Percentiles rank a stretch among this genome's conserved stretches.
Conservation (phyloP, 441 rosid genomes). For the Viola pubescens region DNA sequence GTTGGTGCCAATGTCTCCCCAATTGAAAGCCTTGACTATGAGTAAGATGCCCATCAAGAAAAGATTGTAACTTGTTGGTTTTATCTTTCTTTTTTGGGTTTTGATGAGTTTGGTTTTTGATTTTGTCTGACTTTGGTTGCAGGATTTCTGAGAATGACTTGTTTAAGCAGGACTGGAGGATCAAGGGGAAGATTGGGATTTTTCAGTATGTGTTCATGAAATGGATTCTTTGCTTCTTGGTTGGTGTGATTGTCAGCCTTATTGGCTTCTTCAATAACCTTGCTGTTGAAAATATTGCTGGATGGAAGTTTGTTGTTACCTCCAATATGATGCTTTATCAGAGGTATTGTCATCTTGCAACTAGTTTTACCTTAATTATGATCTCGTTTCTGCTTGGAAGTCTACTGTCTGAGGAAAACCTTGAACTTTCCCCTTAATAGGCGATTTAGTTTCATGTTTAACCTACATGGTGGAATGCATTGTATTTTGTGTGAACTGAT, state of each 20-base stretch:
- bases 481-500: too few species aligned
- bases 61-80: neutral
- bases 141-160: constrained; percentile 82
- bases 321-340: constrained; percentile 64
- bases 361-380: neutral
- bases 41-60: constrained; percentile 26
- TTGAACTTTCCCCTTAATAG: too few species aligned
- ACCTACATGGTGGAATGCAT: too few species aligned
- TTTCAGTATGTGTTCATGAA: constrained; percentile 69
- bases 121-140: neutral
- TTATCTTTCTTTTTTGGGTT: neutral
- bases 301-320: constrained; percentile 66
- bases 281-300: constrained; percentile 77
- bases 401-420: too few species aligned
- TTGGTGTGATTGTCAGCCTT: constrained; percentile 57
- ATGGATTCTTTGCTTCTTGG: constrained; percentile 61
- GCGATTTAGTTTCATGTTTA: too few species aligned
- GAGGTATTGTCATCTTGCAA: constrained; percentile 32
- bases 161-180: constrained; percentile 87
- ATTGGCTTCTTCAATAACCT: constrained; percentile 73
- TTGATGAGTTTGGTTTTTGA: neutral
- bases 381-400: neutral
- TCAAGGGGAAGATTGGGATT: constrained; percentile 40
- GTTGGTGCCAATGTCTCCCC: constrained; percentile 70
- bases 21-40: constrained; percentile 86